A percentile compares a stretch with the other conserved stretches of the same genome.
phyloP scores from a whole-genome alignment of 164 flowering plant genomes.

The Stephania japonica region DNA sequence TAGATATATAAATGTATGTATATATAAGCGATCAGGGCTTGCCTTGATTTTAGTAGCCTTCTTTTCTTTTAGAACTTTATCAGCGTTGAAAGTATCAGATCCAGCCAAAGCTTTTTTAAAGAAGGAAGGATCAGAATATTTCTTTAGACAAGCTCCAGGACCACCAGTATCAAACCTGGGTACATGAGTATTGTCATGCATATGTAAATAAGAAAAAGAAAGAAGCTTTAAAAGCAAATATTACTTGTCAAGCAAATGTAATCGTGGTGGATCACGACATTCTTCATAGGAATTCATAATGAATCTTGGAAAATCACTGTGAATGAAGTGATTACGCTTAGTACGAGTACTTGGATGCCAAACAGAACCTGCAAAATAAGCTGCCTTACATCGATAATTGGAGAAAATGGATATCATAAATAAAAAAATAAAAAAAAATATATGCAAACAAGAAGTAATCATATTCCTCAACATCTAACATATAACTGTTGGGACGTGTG shows the following conservation, averaged over 20 bases:
- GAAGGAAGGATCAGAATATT: conserved; percentile 83
- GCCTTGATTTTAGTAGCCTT: conserved; percentile 63
- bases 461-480: too few relatives aligned
- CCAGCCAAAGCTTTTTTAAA: conserved; percentile 42
- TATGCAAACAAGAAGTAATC: background rate
- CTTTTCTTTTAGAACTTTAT: conserved; percentile 38
- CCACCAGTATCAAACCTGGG: conserved; percentile 80
- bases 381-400: conserved; percentile 23
- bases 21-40: background rate
- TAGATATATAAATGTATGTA: too few relatives aligned
- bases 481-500: too few relatives aligned
- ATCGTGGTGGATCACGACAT: conserved; percentile 73
- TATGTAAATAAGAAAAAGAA: background rate
- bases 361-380: conserved; percentile 66
- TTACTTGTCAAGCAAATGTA: conserved; percentile 89
- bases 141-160: conserved; percentile 75
- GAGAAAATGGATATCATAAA: background rate
- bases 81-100: conserved; percentile 25
- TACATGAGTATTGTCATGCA: conserved; percentile 4
- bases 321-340: conserved; percentile 58
- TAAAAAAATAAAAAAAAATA: too few relatives aligned
- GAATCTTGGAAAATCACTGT: conserved; percentile 71
- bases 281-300: conserved; percentile 89
- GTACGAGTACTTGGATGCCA: conserved; percentile 67
- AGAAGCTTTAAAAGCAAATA: conserved; percentile 4